A percentile compares a stretch with the other conserved stretches of the same genome.
phyloP scores from a whole-genome alignment of 176 grass and related monocot genomes.

The Aegilops speltoides region DNA sequence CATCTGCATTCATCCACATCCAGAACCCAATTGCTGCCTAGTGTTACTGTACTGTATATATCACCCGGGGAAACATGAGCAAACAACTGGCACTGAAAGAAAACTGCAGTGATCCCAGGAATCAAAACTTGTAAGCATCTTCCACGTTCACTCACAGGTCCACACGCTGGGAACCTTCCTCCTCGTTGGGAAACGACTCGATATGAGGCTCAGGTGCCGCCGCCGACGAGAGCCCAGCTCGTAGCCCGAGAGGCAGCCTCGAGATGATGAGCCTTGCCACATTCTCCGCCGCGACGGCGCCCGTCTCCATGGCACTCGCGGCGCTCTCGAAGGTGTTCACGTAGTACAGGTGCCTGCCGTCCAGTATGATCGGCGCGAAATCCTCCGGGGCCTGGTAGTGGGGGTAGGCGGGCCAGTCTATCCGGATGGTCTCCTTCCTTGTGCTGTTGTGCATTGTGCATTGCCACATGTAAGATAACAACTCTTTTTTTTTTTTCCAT shows the following conservation, averaged over 20 bases:
- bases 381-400: slow-evolving; percentile 79
- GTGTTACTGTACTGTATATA: not conserved
- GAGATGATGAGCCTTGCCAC: slow-evolving; percentile 84
- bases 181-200: not conserved
- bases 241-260: slow-evolving; percentile 36
- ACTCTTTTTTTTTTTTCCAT: not conserved
- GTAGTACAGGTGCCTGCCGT: slow-evolving; percentile 86
- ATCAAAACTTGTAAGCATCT: not conserved
- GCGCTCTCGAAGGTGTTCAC: slow-evolving; percentile 93
- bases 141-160: not conserved
- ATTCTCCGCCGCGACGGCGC: slow-evolving; percentile 81
- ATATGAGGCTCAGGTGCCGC: not conserved
- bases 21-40: not conserved
- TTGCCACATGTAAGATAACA: not conserved
- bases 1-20: not conserved
- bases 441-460: slow-evolving; percentile 43
- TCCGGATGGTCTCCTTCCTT: slow-evolving; percentile 63
- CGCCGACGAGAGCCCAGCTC: not conserved
- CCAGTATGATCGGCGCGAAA: slow-evolving; percentile 81
- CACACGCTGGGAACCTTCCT: not conserved
- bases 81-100: no score
- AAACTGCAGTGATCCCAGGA: not conserved
- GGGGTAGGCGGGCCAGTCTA: slow-evolving; percentile 93
- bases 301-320: slow-evolving; percentile 77
- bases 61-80: not conserved